Evolutionary conservation across 305 asterid species (phyloP).

Genomic region (Fraxinus sp.): DNA sequence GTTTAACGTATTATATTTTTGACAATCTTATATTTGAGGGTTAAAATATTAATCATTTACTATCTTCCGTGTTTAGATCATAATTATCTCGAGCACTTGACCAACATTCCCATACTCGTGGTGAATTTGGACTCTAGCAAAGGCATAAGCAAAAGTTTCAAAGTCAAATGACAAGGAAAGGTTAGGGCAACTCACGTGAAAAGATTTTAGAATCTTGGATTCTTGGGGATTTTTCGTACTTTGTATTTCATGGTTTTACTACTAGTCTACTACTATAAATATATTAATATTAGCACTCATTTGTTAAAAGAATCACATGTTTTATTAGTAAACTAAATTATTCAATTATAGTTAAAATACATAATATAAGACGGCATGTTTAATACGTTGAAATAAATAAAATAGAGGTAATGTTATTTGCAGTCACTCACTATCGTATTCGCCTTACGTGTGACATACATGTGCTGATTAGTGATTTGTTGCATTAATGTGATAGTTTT

Average conservation of each 20-base stretch:
- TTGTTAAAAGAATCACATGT: background rate
- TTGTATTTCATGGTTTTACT: too few relatives aligned
- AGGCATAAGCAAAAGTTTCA: background rate
- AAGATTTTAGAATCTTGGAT: too few relatives aligned
- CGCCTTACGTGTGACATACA: too few relatives aligned
- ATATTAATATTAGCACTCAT: background rate
- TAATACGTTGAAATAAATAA: too few relatives aligned
- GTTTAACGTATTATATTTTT: background rate
- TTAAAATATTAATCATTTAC: background rate
- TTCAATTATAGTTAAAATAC: too few relatives aligned
- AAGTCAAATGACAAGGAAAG: background rate
- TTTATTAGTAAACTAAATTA: too few relatives aligned
- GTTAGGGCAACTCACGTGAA: background rate
- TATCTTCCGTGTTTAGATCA: too few relatives aligned
- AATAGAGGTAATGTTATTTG: background rate
- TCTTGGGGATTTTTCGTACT: background rate
- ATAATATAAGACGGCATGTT: background rate
- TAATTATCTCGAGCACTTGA: background rate
- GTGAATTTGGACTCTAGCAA: background rate
- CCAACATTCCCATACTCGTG: background rate
- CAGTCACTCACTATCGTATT: too few relatives aligned
- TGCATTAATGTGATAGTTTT: too few relatives aligned
- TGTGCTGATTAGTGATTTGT: too few relatives aligned
- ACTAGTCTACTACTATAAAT: too few relatives aligned
- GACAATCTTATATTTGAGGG: background rate